Conservation (phyloP, 352 stramenopile genomes). For the Phytophthora tentaculata region DNA sequence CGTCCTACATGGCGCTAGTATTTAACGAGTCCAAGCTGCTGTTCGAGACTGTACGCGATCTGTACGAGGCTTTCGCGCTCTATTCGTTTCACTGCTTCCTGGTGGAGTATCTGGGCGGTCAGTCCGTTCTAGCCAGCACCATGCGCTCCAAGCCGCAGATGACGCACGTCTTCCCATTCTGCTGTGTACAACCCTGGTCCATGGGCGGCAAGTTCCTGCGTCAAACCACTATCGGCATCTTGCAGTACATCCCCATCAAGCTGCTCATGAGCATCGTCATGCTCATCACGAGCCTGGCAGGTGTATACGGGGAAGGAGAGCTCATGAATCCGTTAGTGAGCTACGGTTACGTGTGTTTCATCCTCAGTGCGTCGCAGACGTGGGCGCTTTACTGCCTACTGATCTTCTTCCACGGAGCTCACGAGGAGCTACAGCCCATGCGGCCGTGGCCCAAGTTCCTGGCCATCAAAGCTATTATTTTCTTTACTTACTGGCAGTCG, state of each 20-base stretch:
- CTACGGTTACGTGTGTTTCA: constrained; percentile 91
- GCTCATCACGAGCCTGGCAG: constrained; percentile 83
- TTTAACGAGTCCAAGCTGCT: constrained; percentile 91
- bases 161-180: constrained; percentile 84
- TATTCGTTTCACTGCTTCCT: constrained; percentile 95
- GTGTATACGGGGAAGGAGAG: constrained; percentile 91
- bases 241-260: constrained; percentile 94
- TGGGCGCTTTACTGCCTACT: constrained; percentile 95
- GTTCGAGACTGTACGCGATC: constrained; percentile 92
- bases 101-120: constrained; percentile 87
- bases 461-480: constrained; percentile 95
- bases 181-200: constrained; percentile 88
- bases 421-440: constrained; percentile 90
- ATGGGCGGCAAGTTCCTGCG: constrained; percentile 94
- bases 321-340: constrained; percentile 85
- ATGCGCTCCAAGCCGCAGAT: constrained; percentile 89
- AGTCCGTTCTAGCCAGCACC: constrained; percentile 82
- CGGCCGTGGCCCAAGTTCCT: constrained; percentile 94
- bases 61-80: constrained; percentile 94
- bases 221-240: constrained; percentile 92
- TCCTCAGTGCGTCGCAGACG: constrained; percentile 90
- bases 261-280: constrained; percentile 88
- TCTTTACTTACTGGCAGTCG: constrained; percentile 96
- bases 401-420: constrained; percentile 93
- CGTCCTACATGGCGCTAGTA: constrained; percentile 90